Conservation (phyloP, 306 rosid species). For the Fragaria ananassa region DNA sequence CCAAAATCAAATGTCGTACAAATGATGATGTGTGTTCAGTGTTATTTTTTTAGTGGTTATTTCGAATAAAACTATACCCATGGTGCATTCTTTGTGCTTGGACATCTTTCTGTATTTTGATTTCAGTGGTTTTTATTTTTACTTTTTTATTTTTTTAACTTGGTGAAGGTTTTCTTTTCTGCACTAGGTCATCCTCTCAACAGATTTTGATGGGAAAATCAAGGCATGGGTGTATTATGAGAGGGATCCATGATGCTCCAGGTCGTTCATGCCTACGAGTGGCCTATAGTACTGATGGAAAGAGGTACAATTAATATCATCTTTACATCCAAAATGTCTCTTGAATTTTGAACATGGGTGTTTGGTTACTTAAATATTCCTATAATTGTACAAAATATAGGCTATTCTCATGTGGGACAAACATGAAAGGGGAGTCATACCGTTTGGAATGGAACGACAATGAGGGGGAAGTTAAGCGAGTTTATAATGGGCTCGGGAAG, state of each 20-base stretch:
- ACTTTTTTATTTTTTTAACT: background rate
- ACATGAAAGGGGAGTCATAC: conserved; percentile 35
- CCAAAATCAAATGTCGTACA: no score
- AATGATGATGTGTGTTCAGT: no score
- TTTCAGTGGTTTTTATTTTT: conserved; percentile 1
- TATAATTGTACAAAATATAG: conserved; percentile 14
- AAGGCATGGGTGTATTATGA: conserved; percentile 35
- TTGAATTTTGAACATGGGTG: background rate
- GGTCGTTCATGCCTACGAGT: conserved; percentile 30
- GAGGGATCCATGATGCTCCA: conserved; percentile 22
- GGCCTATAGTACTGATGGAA: conserved; percentile 34
- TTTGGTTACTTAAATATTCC: background rate
- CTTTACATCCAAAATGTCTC: background rate
- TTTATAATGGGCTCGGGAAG: conserved; percentile 36
- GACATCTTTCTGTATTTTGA: conserved; percentile 3
- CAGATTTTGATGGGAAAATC: conserved; percentile 36
- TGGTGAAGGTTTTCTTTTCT: conserved; percentile 6
- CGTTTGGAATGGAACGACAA: conserved; percentile 46
- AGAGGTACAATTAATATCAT: conserved; percentile 22
- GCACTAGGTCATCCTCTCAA: conserved; percentile 31
- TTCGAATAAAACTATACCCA: background rate
- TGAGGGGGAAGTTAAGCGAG: conserved; percentile 29
- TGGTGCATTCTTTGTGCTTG: background rate
- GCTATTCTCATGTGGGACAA: conserved; percentile 41
- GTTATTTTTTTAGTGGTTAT: background rate